Conservation (phyloP, 108 stramenopile species). For the Schizochytrium sp. region DNA sequence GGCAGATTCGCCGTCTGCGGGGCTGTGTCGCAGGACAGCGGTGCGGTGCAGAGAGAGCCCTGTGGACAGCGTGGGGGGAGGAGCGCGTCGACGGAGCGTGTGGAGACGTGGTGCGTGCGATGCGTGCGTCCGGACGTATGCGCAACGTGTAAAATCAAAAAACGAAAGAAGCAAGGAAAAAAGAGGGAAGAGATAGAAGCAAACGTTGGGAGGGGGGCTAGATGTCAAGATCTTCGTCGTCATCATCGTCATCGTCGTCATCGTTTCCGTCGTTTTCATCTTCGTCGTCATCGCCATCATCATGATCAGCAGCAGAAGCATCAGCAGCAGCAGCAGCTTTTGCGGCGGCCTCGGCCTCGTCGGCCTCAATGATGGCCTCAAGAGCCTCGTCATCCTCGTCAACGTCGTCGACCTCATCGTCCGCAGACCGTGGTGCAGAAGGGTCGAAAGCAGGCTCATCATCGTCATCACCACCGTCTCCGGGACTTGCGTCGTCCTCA, state of each 20-base stretch:
- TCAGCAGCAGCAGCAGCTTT: neutral
- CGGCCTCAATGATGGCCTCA: neutral
- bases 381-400: neutral
- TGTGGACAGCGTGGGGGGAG: too few relatives aligned
- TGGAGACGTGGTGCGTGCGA: too few relatives aligned
- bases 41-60: too few relatives aligned
- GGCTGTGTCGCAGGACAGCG: too few relatives aligned
- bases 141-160: neutral
- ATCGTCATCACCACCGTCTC: constrained; percentile 56
- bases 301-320: neutral
- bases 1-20: too few relatives aligned
- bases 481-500: neutral
- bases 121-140: too few relatives aligned
- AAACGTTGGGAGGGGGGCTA: neutral
- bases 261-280: neutral
- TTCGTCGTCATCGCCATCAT: neutral
- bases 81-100: too few relatives aligned
- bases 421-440: neutral
- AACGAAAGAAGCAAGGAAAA: neutral
- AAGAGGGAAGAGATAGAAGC: neutral
- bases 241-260: neutral
- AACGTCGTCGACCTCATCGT: constrained; percentile 34
- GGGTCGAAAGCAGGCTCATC: constrained; percentile 36
- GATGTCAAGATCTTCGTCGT: neutral
- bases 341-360: constrained; percentile 16